Evolutionary conservation across 169 alveolate genomes (phyloP).

Genomic region (Plasmodium vinckei): DNA sequence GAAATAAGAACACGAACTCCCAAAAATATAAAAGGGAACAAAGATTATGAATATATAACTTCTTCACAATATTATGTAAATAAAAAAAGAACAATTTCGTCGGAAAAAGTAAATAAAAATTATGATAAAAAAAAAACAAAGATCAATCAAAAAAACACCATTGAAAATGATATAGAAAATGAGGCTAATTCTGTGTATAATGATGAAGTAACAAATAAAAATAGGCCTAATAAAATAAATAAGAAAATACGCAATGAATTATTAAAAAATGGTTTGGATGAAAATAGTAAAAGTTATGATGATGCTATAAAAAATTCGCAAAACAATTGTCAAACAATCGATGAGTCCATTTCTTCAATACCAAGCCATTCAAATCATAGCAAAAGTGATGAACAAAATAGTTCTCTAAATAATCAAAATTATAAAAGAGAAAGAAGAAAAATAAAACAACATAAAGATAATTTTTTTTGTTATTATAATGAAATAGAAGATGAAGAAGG

Average conservation of each 20-base stretch:
- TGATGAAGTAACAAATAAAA: not conserved
- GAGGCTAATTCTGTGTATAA: not conserved
- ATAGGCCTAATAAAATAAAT: not conserved
- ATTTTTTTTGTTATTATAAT: not conserved
- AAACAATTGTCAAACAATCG: no score
- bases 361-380: no score
- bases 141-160: not conserved
- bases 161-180: not conserved
- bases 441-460: no score
- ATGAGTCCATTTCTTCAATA: no score
- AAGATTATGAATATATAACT: conserved; percentile 8
- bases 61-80: conserved; percentile 13
- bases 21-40: not conserved
- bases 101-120: not conserved
- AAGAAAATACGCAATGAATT: not conserved
- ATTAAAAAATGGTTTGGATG: not conserved
- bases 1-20: not conserved
- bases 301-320: not conserved
- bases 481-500: not conserved
- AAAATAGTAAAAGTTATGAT: not conserved
- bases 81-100: not conserved
- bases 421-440: no score
- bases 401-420: no score
- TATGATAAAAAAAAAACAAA: not conserved
- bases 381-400: no score